Evolutionary conservation across 2,329 filamentous ascomycete species (phyloP).

Genomic region (Cercospora canescens): DNA sequence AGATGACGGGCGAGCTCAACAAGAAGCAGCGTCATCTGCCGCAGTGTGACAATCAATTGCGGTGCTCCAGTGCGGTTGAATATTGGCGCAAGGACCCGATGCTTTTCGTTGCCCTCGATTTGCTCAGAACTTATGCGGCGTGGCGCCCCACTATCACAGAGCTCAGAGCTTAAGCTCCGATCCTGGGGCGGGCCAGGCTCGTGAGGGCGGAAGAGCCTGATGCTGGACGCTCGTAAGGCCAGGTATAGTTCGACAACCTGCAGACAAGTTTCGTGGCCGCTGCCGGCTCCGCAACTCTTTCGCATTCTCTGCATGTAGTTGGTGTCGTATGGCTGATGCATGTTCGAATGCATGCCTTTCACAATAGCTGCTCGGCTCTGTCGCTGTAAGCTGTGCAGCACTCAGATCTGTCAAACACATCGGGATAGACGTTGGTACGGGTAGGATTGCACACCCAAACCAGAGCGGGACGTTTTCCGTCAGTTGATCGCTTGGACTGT

Average conservation of each 20-base stretch:
- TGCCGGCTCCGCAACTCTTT: constrained; percentile 17
- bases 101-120: constrained; percentile 3
- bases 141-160: constrained; percentile 15
- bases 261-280: constrained; percentile 3
- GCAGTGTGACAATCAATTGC: constrained; percentile 2
- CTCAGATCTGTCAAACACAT: neutral
- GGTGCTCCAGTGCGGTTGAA: neutral
- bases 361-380: neutral
- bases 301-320: constrained; percentile 15
- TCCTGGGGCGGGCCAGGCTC: neutral
- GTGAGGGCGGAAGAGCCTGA: neutral
- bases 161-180: constrained; percentile 11
- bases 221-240: neutral
- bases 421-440: neutral
- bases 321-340: neutral
- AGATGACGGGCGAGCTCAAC: neutral
- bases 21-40: neutral
- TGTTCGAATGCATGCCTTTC: neutral
- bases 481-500: neutral
- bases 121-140: neutral
- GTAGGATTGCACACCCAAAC: neutral
- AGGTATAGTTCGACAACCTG: constrained; percentile 1
- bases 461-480: neutral
- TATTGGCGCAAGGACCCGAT: neutral
- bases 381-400: neutral